phyloP scores from a whole-genome alignment of 345 rosid genomes.

The Brassica juncea region DNA sequence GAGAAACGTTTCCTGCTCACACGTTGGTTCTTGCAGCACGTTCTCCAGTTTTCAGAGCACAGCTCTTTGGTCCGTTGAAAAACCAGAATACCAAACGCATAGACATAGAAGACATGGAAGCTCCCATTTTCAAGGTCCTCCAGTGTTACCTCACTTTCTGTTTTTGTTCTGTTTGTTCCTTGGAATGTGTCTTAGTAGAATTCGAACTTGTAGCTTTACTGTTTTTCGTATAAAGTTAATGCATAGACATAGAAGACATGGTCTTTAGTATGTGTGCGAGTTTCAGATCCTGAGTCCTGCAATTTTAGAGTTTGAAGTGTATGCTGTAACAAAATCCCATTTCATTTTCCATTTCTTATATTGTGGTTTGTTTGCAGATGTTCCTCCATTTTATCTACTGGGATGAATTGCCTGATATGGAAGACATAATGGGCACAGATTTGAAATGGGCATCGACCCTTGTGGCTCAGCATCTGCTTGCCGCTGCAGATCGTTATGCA shows the following conservation, averaged over 20 bases:
- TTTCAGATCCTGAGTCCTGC: neutral
- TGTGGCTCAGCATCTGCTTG: constrained; percentile 81
- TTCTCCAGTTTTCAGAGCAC: constrained; percentile 84
- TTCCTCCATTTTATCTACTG: constrained; percentile 82
- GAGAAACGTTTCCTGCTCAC: constrained; percentile 68
- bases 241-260: too few relatives aligned
- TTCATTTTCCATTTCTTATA: neutral
- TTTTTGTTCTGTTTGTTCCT: neutral
- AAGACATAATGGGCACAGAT: constrained; percentile 61
- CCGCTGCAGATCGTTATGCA: constrained; percentile 79
- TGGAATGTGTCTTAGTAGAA: constrained; percentile 1
- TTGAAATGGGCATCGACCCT: constrained; percentile 66
- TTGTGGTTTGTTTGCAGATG: constrained; percentile 47
- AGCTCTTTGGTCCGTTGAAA: constrained; percentile 74
- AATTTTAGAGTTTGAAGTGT: neutral
- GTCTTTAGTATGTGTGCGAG: neutral
- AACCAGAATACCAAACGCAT: constrained; percentile 54
- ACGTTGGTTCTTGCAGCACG: constrained; percentile 74
- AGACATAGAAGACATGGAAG: constrained; percentile 63
- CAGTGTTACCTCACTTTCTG: constrained; percentile 22
- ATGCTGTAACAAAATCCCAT: neutral
- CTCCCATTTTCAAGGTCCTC: constrained; percentile 69
- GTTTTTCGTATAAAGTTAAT: too few relatives aligned
- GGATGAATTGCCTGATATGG: constrained; percentile 73
- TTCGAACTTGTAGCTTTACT: neutral